Evolutionary conservation across 2,329 filamentous ascomycete species (phyloP), one percentile per base, ranked within the genome.

Genomic region (Aspergillus costaricaensis): DNA sequence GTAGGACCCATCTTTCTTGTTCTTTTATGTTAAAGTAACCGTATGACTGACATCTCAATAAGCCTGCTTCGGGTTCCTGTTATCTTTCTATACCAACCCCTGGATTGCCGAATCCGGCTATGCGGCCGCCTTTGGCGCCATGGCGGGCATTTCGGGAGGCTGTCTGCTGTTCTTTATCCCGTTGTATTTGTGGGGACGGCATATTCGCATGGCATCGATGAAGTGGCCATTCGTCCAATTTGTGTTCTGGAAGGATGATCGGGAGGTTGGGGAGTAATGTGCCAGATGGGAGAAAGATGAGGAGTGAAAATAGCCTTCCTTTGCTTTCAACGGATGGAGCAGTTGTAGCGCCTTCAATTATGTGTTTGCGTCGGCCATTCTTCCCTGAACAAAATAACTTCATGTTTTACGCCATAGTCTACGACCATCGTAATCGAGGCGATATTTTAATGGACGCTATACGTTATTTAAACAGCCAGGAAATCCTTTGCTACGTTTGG

Each of bases 51-150:
- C 36, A n/a, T 7, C 17, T 12, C 17, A 27, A 2, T 19, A 19
- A 62, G 60, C 82, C 15, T 69, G 81, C 7, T 86, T 87, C 66
- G 84, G 83, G 4, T 87, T 87, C 68, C 73, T 86, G 1, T 75
- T 87, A 1, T 84, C 81, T 0, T 87, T 87, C 67, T 86, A 86
- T 68, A 86, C 83, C 1, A 87, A 87, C 66, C 79, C 82, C 0
- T 87, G 85, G 85, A 79, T 87, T 39, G 23, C 49, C 5, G 72
- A 76, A 58, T 71, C 72, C 1, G 85, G 85, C 0, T 86, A 86
- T 65, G 62, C 74, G 12, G 73, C 78, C 38, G 80, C 84, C 2
- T 87, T 80, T 62, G 83, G 84, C 3, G 76, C 79, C n/a, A 86
- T 87, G 84, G 84, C 83, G 7, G 83, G 78, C 10, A 85, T 86